phyloP scores from a whole-genome alignment of 176 grass and related monocot species.

The Themeda triandra region DNA sequence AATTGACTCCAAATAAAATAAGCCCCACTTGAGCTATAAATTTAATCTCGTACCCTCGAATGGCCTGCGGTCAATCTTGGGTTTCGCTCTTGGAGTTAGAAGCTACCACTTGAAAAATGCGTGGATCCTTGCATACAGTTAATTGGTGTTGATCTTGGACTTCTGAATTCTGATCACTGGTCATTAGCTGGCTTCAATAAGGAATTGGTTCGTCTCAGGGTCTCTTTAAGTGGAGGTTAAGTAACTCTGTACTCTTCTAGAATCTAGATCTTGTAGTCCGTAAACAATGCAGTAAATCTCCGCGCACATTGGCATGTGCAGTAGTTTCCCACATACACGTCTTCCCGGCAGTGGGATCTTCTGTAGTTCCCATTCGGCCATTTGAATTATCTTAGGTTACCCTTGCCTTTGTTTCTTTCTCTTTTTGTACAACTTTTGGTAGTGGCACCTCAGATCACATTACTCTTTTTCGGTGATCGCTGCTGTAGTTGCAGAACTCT shows the following conservation, averaged over 20 bases:
- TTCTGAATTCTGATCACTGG: not conserved
- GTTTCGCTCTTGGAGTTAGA: constrained; percentile 15
- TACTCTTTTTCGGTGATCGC: not conserved
- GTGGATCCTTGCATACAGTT: constrained; percentile 20
- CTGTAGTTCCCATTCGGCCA: constrained; percentile 15
- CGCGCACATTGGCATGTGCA: constrained; percentile 30
- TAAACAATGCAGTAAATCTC: constrained; percentile 48
- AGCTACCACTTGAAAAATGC: constrained; percentile 11
- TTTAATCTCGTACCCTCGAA: constrained; percentile 5
- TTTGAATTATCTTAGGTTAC: constrained; percentile 14
- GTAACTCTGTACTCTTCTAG: constrained; percentile 36
- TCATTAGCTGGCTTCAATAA: constrained; percentile 24
- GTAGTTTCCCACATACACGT: constrained; percentile 7
- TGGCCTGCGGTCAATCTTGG: constrained; percentile 8
- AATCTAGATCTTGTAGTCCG: constrained; percentile 49
- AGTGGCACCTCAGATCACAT: constrained; percentile 12
- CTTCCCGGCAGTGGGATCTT: constrained; percentile 3
- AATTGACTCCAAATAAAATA: constrained; percentile 25
- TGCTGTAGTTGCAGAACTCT: not conserved
- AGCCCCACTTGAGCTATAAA: constrained; percentile 27
- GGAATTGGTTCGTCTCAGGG: constrained; percentile 19
- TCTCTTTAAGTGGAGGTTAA: constrained; percentile 52
- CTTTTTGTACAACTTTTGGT: not conserved
- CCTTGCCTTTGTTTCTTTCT: not conserved
- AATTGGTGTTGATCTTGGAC: constrained; percentile 4